These are phyloP conservation scores for Cordyceps farinosa DNA, from an alignment of 2,329 filamentous ascomycete genomes.

Conservation along the genomic window DNA sequence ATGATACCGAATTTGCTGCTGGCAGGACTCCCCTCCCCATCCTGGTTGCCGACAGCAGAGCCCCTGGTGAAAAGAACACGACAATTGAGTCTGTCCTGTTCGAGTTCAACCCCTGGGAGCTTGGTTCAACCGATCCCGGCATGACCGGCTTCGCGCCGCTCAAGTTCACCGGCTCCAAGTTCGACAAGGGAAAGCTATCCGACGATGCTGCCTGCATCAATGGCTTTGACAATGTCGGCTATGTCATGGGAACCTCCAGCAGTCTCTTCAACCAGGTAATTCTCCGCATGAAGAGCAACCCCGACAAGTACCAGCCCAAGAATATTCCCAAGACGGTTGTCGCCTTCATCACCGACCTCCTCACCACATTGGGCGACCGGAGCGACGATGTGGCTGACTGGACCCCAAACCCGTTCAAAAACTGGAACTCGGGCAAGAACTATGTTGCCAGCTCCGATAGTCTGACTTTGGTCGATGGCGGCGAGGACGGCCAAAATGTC, in stretches of 20 bases:
- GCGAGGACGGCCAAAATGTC: slow-evolving; percentile 75
- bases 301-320: slow-evolving; percentile 48
- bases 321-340: slow-evolving; percentile 40
- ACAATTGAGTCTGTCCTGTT: slow-evolving; percentile 57
- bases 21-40: slow-evolving; percentile 47
- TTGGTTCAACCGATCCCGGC: slow-evolving; percentile 60
- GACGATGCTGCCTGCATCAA: slow-evolving; percentile 45
- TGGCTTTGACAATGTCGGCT: slow-evolving; percentile 78
- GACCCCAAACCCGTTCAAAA: slow-evolving; percentile 55
- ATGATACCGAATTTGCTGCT: slow-evolving; percentile 40
- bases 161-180: slow-evolving; percentile 57
- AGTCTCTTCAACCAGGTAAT: slow-evolving; percentile 71
- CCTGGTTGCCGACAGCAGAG: slow-evolving; percentile 46
- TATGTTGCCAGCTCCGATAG: slow-evolving; percentile 41
- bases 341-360: slow-evolving; percentile 46
- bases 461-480: slow-evolving; percentile 76
- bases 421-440: slow-evolving; percentile 47
- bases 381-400: slow-evolving; percentile 75
- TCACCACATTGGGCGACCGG: slow-evolving; percentile 52
- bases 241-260: slow-evolving; percentile 77
- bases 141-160: slow-evolving; percentile 58
- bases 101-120: slow-evolving; percentile 64
- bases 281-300: slow-evolving; percentile 61
- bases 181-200: slow-evolving; percentile 46
- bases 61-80: slow-evolving; percentile 41